These are phyloP conservation scores for Microbotryum lychnidis-dioicae DNA, from an alignment of 1,284 basidiomycete species.

Conservation along the genomic window DNA sequence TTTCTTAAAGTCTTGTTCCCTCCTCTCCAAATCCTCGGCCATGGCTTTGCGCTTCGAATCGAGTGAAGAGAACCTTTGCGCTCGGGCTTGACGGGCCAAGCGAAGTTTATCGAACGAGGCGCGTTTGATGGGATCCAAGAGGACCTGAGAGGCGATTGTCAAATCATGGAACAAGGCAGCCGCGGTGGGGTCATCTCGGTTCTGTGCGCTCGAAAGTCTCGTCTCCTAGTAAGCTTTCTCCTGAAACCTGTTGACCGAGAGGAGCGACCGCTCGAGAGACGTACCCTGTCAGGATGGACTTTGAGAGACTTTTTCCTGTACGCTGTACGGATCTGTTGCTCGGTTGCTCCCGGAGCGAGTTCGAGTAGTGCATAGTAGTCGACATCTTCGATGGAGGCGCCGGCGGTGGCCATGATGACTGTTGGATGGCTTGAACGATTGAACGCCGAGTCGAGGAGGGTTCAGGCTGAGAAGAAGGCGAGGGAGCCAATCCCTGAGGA, in stretches of 20 bases:
- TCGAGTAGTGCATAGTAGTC: conserved; percentile 32
- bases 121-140: conserved; percentile 29
- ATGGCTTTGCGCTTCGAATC: conserved; percentile 33
- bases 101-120: conserved; percentile 28
- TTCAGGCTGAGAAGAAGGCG: neutral
- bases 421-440: no score
- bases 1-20: conserved; percentile 31
- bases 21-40: conserved; percentile 28
- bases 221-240: no score
- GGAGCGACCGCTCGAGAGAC: neutral
- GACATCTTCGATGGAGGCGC: conserved; percentile 13
- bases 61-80: conserved; percentile 31
- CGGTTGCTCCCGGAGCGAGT: conserved; percentile 20
- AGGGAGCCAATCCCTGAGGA: neutral
- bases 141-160: conserved; percentile 28
- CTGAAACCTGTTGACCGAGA: no score
- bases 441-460: neutral
- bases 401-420: neutral
- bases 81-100: conserved; percentile 20
- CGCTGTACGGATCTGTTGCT: conserved; percentile 29
- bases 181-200: conserved; percentile 33
- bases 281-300: conserved; percentile 34
- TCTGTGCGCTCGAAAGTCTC: conserved; percentile 11
- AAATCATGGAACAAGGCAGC: conserved; percentile 34
- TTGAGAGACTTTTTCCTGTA: conserved; percentile 31